Conservation (phyloP, 176 grass and related monocot species). For the Avena atlantica region DNA sequence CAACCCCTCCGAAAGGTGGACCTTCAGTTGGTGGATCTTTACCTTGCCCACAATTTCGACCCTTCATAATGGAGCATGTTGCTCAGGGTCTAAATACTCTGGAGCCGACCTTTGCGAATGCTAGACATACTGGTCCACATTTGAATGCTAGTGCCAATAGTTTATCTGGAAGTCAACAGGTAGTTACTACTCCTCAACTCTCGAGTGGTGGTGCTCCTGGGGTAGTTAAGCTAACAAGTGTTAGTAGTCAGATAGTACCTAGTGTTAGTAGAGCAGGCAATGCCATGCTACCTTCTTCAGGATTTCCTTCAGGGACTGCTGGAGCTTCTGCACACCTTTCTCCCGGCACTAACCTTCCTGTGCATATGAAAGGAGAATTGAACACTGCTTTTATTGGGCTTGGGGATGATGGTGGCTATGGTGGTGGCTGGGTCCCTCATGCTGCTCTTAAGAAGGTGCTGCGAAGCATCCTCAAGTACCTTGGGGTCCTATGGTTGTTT, state of each 20-base stretch:
- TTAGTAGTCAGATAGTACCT: slow-evolving; percentile 57
- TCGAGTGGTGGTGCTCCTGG: slow-evolving; percentile 40
- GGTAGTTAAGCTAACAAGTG: slow-evolving; percentile 57
- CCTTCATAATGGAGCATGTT: slow-evolving; percentile 97
- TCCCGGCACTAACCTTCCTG: slow-evolving; percentile 63
- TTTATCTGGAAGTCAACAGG: slow-evolving; percentile 49
- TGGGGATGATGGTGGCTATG: slow-evolving; percentile 95
- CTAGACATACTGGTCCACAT: slow-evolving; percentile 51
- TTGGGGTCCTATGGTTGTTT: slow-evolving; percentile 97
- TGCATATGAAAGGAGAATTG: slow-evolving; percentile 88
- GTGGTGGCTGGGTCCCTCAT: slow-evolving; percentile 92
- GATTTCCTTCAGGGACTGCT: slow-evolving; percentile 58
- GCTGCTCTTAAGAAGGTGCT: slow-evolving; percentile 96
- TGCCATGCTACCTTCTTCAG: slow-evolving; percentile 58
- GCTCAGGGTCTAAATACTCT: slow-evolving; percentile 93
- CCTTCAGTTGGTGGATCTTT: slow-evolving; percentile 88
- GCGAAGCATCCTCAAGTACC: slow-evolving; percentile 90
- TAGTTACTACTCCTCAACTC: slow-evolving; percentile 45
- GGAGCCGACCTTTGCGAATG: slow-evolving; percentile 60
- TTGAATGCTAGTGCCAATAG: slow-evolving; percentile 53
- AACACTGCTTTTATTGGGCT: slow-evolving; percentile 83
- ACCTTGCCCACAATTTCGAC: slow-evolving; percentile 92
- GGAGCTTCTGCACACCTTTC: slow-evolving; percentile 66
- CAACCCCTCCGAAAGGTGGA: slow-evolving; percentile 91
- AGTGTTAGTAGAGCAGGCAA: slow-evolving; percentile 57